phyloP scores from a whole-genome alignment of 805 yeast species.

The Myxozyma mucilagina region DNA sequence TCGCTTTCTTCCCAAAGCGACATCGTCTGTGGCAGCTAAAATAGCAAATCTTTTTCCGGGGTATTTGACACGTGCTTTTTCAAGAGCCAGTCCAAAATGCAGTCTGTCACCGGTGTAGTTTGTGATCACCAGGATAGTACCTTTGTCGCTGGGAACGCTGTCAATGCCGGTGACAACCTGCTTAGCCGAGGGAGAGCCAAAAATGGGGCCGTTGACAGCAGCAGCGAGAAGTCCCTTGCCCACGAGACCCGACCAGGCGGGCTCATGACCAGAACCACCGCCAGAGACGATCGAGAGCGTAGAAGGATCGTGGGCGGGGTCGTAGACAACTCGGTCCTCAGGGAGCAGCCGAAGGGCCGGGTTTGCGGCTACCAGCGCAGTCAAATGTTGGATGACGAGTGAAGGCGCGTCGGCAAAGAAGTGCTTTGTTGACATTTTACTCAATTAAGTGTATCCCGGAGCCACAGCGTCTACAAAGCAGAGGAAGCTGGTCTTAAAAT shows the following conservation, averaged over 20 bases:
- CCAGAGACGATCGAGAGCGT: constrained; percentile 73
- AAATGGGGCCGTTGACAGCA: constrained; percentile 84
- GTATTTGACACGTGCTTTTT: constrained; percentile 45
- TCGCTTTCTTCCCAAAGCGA: constrained; percentile 83
- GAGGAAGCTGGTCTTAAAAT: background rate
- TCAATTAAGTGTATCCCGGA: background rate
- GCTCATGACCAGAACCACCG: constrained; percentile 97
- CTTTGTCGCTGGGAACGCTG: constrained; percentile 43
- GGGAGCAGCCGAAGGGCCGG: constrained; percentile 58
- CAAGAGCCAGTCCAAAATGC: constrained; percentile 90
- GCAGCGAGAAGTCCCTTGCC: constrained; percentile 80
- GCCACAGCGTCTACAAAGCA: background rate
- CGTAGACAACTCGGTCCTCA: constrained; percentile 45
- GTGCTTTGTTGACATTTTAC: constrained; percentile 34
- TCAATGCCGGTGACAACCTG: constrained; percentile 71
- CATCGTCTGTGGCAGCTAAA: constrained; percentile 84
- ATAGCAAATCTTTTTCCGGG: constrained; percentile 43
- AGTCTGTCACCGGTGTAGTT: constrained; percentile 93
- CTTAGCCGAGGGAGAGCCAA: constrained; percentile 91
- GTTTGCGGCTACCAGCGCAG: constrained; percentile 56
- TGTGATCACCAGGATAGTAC: constrained; percentile 78
- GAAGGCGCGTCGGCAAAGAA: constrained; percentile 38
- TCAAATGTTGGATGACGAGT: constrained; percentile 46
- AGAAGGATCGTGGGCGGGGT: constrained; percentile 35
- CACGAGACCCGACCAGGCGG: constrained; percentile 87